Percentiles rank a stretch among this genome's conserved stretches.
Conservation (phyloP, 2,329 filamentous ascomycete genomes). For the Exophiala phaeomuriformis region DNA sequence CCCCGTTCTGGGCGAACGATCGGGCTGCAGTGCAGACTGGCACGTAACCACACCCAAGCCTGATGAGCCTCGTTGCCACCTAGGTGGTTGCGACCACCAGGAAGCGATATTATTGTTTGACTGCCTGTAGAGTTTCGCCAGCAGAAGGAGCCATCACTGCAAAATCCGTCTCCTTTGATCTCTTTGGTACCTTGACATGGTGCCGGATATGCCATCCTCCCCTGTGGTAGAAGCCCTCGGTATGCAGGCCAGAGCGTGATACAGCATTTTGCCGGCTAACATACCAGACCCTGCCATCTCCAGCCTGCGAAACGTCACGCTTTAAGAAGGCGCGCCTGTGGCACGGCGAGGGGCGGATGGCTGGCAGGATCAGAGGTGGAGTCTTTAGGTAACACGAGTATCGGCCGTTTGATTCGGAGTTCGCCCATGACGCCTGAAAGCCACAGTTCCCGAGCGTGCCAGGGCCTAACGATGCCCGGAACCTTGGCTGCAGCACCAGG, state of each 20-base stretch:
- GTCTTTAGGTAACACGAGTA: neutral
- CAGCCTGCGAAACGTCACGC: neutral
- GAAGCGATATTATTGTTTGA: neutral
- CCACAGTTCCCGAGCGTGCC: slow-evolving; percentile 10
- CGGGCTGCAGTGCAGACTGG: too few relatives aligned
- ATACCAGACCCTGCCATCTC: neutral
- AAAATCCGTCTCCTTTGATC: too few relatives aligned
- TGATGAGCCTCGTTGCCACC: too few relatives aligned
- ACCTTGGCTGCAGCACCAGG: neutral
- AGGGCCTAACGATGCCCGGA: neutral
- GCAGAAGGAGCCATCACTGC: too few relatives aligned
- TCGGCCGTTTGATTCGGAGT: neutral
- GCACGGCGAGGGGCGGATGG: neutral
- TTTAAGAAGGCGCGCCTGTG: neutral
- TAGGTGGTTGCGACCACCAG: too few relatives aligned
- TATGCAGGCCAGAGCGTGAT: neutral
- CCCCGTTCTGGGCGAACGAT: neutral
- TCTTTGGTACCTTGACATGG: neutral
- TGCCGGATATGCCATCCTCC: neutral
- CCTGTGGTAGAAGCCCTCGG: neutral
- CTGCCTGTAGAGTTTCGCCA: neutral
- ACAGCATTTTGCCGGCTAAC: neutral
- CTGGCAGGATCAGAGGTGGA: neutral
- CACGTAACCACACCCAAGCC: too few relatives aligned
- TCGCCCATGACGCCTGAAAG: slow-evolving; percentile 1